Evolutionary conservation across 2,329 filamentous ascomycete genomes (phyloP).

Genomic region (Podosphaera xanthii): DNA sequence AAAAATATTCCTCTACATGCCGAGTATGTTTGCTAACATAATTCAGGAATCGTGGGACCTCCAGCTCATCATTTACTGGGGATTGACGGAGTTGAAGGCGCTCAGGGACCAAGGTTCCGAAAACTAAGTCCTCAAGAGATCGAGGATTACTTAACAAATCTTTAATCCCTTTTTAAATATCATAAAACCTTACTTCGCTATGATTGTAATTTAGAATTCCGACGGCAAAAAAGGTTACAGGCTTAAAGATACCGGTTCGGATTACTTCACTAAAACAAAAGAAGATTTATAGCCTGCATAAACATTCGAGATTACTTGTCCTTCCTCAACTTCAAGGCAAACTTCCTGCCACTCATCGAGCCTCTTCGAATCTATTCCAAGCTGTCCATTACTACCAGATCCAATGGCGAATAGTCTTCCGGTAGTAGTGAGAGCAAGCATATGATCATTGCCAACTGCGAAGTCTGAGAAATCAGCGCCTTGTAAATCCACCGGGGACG

Average conservation of each 20-base stretch:
- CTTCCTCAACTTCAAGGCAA: conserved; percentile 6
- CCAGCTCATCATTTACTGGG: conserved; percentile 85
- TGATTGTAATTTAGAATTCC: not conserved
- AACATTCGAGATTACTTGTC: conserved; percentile 10
- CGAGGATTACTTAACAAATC: conserved; percentile 96
- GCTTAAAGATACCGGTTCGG: not conserved
- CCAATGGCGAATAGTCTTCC: conserved; percentile 32
- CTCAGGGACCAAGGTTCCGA: conserved; percentile 67
- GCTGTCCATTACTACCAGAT: conserved; percentile 33
- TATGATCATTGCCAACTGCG: conserved; percentile 33
- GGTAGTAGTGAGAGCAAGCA: conserved; percentile 28
- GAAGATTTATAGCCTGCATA: conserved; percentile 15
- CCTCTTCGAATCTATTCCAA: conserved; percentile 22
- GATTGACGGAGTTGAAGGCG: conserved; percentile 70
- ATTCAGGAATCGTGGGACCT: conserved; percentile 71
- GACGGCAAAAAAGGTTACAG: not conserved
- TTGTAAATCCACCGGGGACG: conserved; percentile 16
- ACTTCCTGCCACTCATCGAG: conserved; percentile 11
- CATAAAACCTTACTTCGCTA: not conserved
- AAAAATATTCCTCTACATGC: conserved; percentile 3
- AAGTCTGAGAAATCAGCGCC: conserved; percentile 31
- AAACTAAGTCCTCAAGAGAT: conserved; percentile 96
- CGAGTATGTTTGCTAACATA: conserved; percentile 7
- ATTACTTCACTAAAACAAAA: conserved; percentile 12
- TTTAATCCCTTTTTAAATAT: conserved; percentile 26